Evolutionary conservation across 371 early-diverging fungal species (phyloP), one percentile per base, ranked within the genome.

Genomic region (Haplosporangium sp.): DNA sequence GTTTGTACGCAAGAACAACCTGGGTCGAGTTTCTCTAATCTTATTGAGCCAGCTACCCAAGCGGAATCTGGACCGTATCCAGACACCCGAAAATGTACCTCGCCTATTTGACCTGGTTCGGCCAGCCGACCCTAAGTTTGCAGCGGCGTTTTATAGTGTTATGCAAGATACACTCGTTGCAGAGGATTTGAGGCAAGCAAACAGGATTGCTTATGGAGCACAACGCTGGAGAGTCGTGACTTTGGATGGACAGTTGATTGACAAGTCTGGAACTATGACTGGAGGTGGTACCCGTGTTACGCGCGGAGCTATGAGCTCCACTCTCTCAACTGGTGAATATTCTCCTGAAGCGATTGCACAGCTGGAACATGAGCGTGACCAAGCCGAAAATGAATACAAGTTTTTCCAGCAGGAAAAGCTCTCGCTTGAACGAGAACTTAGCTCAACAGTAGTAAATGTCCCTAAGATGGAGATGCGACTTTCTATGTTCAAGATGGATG

Each of bases 251-350:
- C 92, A 98, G 71, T 76, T 99, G 56, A 96, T 99, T 72, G 99
- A 99, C 67, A 91, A 89, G 40, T 93, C 95, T 0, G 99, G 99
- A 75, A 94, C 99, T 7, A 98, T 99, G 98, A 93, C 94, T 19
- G 99, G 99, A 76, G 99, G 99, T 72, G 97, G 96, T 19, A 93
- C 88, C 37, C 85, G 84, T 42, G 87, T 85, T 3, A 82, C 77
- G 42, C 91, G 89, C 17, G 97, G 98, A 13, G 96, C 93, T 20
- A 97, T 97, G 98, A 89, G 92, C 82, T 93, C 94, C 8, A 90
- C 85, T 19, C 92, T 93, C 59, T 86, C 85, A 19, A 84, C 84
- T 5, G 88, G 91, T 13, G 92, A 83, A 45, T 90, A 88, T 11
- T 87, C 88, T 38, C 87, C 91, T 7, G 91, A 90, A 39, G 81